A percentile compares a stretch with the other conserved stretches of the same genome.
Evolutionary conservation across 805 yeast genomes (phyloP).

Genomic region (Kodamaea neixiangensis): DNA sequence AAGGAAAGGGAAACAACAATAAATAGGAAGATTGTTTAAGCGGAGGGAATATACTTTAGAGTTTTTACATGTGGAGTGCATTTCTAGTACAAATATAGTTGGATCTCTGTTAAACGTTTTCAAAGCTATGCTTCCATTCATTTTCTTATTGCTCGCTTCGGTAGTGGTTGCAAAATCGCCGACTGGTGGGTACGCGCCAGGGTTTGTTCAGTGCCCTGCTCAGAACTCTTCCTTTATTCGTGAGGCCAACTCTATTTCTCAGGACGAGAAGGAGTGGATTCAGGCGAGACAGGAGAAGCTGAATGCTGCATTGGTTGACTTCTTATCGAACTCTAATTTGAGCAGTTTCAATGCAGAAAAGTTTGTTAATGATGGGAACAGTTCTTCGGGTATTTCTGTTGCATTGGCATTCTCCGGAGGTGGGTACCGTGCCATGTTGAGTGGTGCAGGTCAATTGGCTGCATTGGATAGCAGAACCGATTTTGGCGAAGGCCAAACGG

Average conservation of each 20-base stretch:
- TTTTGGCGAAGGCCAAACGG: conserved; percentile 44
- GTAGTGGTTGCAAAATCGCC: conserved; percentile 7
- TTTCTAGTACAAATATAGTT: no score
- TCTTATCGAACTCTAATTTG: conserved; percentile 24
- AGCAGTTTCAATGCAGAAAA: conserved; percentile 23
- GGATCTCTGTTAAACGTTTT: neutral
- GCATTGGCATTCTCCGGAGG: conserved; percentile 45
- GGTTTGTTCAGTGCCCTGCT: conserved; percentile 28
- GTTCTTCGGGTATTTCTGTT: conserved; percentile 18
- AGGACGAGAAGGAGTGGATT: conserved; percentile 28
- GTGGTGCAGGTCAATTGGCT: conserved; percentile 80
- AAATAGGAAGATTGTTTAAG: no score
- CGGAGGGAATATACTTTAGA: no score
- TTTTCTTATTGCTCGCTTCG: conserved; percentile 1
- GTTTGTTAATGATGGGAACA: conserved; percentile 18
- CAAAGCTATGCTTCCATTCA: neutral
- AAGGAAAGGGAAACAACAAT: no score
- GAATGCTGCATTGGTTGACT: conserved; percentile 24
- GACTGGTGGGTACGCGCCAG: conserved; percentile 29
- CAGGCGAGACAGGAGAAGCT: conserved; percentile 24
- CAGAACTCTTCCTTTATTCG: conserved; percentile 20
- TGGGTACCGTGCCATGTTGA: conserved; percentile 51
- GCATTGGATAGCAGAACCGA: conserved; percentile 76
- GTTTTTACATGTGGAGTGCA: neutral
- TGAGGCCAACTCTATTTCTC: conserved; percentile 26